Evolutionary conservation across 208 protist species (phyloP).

Genomic region (Spongospora subterranea): DNA sequence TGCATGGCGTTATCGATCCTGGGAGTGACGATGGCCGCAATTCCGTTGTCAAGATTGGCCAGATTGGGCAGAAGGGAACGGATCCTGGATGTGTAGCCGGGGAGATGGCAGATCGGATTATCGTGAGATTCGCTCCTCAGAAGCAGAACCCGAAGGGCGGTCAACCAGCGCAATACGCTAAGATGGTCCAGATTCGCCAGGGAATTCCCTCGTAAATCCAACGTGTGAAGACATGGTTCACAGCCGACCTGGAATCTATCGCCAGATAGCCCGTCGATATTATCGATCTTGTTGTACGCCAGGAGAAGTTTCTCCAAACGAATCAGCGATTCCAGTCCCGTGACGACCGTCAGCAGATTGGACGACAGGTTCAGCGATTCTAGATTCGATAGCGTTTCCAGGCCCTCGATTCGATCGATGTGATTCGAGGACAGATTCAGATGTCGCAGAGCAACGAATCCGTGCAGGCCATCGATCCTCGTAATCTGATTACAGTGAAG

Average conservation of each 20-base stretch:
- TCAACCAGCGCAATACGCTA: not conserved
- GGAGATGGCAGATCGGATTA: not conserved
- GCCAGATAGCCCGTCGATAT: not conserved
- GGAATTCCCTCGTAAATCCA: not conserved
- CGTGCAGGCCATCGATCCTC: conserved; percentile 29
- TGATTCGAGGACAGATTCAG: conserved; percentile 50
- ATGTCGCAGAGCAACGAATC: not conserved
- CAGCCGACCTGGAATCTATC: not conserved
- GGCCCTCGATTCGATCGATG: conserved; percentile 34
- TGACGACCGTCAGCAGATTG: not conserved
- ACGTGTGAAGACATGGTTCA: conserved; percentile 7
- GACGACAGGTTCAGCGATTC: conserved; percentile 45
- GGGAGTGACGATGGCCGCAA: not conserved
- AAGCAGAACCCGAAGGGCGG: not conserved
- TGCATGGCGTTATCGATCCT: conserved; percentile 23
- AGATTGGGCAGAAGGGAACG: not conserved
- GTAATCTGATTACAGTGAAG: conserved; percentile 32
- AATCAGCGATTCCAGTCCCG: not conserved
- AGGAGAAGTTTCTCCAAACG: conserved; percentile 1
- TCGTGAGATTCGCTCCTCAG: not conserved
- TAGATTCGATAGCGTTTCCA: not conserved
- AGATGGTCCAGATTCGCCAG: not conserved
- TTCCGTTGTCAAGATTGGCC: not conserved
- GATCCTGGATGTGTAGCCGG: not conserved
- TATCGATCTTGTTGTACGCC: conserved; percentile 13